Conservation (phyloP, 1,139 yeast species). For the Fermentozyma sake region DNA sequence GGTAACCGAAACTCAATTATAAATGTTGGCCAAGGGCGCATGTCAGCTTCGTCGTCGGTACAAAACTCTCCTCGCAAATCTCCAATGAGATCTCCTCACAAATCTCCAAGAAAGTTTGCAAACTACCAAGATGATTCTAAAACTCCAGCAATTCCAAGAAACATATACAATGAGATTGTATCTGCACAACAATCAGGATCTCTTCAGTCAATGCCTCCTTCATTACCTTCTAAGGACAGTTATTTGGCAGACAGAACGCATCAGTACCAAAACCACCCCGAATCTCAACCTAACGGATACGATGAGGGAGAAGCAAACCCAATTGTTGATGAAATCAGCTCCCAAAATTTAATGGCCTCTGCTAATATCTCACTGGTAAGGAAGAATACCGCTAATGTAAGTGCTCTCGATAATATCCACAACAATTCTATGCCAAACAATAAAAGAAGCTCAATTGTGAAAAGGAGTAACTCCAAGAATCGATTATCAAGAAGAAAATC, state of each 20-base stretch:
- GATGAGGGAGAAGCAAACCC: conserved; percentile 17
- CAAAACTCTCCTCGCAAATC: conserved; percentile 29
- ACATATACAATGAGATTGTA: conserved; percentile 44
- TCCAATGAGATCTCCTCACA: conserved; percentile 18
- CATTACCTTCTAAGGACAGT: conserved; percentile 40
- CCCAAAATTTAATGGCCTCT: conserved; percentile 24
- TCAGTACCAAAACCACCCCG: conserved; percentile 7
- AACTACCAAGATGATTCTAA: conserved; percentile 20
- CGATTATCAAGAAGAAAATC: conserved; percentile 37
- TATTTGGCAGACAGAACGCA: conserved; percentile 6
- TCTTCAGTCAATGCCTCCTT: conserved; percentile 32
- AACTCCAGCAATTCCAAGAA: conserved; percentile 38
- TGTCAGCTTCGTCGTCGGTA: conserved; percentile 31
- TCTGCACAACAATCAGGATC: conserved; percentile 32
- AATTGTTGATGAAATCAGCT: conserved; percentile 20
- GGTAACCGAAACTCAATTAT: conserved; percentile 20
- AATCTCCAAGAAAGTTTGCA: conserved; percentile 20
- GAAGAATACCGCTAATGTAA: conserved; percentile 11
- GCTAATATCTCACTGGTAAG: conserved; percentile 18
- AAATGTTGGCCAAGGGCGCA: conserved; percentile 17
- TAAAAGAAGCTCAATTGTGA: conserved; percentile 31
- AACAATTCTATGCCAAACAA: conserved; percentile 6
- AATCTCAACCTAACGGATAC: conserved; percentile 8
- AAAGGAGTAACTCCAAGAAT: conserved; percentile 26
- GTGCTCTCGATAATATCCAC: conserved; percentile 1